Base-by-base conservation (phyloP, 1,139 yeast genomes). In the Lodderomyces pseudojiufengensis region DNA sequence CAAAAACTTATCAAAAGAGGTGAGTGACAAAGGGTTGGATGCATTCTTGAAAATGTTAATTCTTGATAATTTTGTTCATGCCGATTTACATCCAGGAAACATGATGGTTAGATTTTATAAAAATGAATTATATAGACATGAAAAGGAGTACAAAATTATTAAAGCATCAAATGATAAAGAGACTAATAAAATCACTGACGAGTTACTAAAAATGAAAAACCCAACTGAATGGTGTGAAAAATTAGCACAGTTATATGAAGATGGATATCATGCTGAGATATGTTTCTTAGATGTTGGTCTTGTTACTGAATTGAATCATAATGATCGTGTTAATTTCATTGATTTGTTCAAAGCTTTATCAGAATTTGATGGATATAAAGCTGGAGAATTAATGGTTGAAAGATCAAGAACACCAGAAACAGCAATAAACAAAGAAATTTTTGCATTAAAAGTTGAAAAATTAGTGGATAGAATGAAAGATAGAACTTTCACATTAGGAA, bases 41-140 rank as follows among this genome's bases (percentile, higher is more conserved):
- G 84, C 97, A 5, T 92, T 92, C 50, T 65, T 92, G 47, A 84
- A 88, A 51, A 92, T 94, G 99, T 70, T 92, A 44, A 80, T 92
- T 41, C 63, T 90, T 38, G 95, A 92, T 59, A 88, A 92, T 56
- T 92, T 92, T 56, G 87, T 90, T 30, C 98, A 92, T 57, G 94
- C 97, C 0, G 98, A 92, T 59, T 68, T 92, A 42, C 98, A 92
- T 51, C 97, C 98, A 0, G 99, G 99, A 2, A 92, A 92, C 57
- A 86, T 92, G 55, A 78, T 90, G 70, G 77, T 92, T 4, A 65
- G 92, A 36, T 82, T 90, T 48, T 75, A 82, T 50, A 77, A 77
- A 41, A 71, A 70, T 45, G 73, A 68, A 44, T 45, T 62, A 38
- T 70, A 59, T 44, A 63, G 56, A 40, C 74, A 68, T 41, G 70